Base-by-base conservation (phyloP, 2,329 filamentous ascomycete genomes). In the Colletotrichum sojae region DNA sequence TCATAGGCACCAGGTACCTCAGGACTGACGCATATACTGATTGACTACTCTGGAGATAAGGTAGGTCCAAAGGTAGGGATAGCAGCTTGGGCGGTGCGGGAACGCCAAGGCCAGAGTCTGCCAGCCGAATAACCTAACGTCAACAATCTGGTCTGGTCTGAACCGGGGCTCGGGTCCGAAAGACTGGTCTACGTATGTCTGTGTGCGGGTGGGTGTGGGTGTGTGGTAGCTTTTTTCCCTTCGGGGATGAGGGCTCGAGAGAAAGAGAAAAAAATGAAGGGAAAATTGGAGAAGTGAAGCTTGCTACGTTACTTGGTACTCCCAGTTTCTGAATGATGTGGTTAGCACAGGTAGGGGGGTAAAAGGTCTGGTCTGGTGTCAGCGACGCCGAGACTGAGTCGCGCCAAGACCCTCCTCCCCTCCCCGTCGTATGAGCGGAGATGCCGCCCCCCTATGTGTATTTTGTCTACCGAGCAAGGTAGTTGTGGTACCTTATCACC, bases 231-330 rank as follows among this genome's bases (percentile, higher is more conserved):
- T 56, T 40, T 53, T 10, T 10, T 31, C 5, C 5, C 9, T 31
- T 12, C 27, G 43, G 45, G 49, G 20, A 36, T 12, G 22, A 55
- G 36, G n/a, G 31, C 36, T 20, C 27, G 55, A 53, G 55, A n/a
- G 25, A 36, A 18, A 58, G 16, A 16, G 31, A n/a, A 25, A 46
- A 69, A 45, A 61, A 27, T 22, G 58, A n/a, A 25, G 16, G 25
- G n/a, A 57, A 51, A 66, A 39, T 27, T 60, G 62, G 55, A 60
- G 55, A 66, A 60, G 55, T 66, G 62, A 69, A 69, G 66, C 66
- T 60, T 45, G 65, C 66, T 60, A 60, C 43, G 66, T 69, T 66
- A 31, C 66, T 69, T 69, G 62, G 66, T 59, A 60, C 60, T 46
- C 39, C 43, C 48, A 36, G 36, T 22, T 25, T n/a, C 48, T 43